phyloP scores from a whole-genome alignment of 2,329 filamentous ascomycete genomes.

The Aciculosporium take region DNA sequence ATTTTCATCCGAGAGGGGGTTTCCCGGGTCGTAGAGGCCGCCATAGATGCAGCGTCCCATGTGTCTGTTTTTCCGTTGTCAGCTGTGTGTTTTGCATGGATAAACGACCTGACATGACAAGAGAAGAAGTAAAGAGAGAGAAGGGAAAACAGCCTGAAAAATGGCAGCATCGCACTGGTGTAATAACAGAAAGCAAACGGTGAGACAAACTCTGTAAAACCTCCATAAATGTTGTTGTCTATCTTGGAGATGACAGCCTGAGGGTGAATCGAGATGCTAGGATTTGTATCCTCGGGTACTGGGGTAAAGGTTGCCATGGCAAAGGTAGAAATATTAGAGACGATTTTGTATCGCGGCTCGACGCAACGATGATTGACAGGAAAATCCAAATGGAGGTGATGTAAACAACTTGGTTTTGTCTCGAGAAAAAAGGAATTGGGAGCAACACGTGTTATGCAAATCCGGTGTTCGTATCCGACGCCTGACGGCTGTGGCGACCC shows the following conservation, averaged over 20 bases:
- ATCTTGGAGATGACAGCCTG: background rate
- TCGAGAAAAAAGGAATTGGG: background rate
- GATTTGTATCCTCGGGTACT: background rate
- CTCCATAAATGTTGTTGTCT: slow-evolving; percentile 1
- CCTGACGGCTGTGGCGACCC: too few species aligned
- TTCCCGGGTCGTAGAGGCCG: background rate
- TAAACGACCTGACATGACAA: too few species aligned
- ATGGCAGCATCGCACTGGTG: too few species aligned
- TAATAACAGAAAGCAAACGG: too few species aligned
- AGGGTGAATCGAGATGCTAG: background rate
- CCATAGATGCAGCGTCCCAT: background rate
- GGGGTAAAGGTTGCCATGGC: background rate
- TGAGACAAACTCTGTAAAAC: background rate
- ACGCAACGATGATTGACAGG: background rate
- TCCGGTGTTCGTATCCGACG: too few species aligned
- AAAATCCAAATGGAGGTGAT: too few species aligned
- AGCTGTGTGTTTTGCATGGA: background rate
- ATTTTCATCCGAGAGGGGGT: background rate
- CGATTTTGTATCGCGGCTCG: background rate
- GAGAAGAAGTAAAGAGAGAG: background rate
- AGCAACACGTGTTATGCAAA: background rate
- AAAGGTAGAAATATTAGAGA: too few species aligned
- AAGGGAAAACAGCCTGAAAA: too few species aligned
- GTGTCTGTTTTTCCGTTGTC: background rate
- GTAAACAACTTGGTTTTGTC: background rate